A percentile compares a stretch with the other conserved stretches of the same genome.
These are phyloP conservation scores for Neurospora tetraspora DNA, from an alignment of 495 filamentous ascomycete species.

Conservation along the genomic window DNA sequence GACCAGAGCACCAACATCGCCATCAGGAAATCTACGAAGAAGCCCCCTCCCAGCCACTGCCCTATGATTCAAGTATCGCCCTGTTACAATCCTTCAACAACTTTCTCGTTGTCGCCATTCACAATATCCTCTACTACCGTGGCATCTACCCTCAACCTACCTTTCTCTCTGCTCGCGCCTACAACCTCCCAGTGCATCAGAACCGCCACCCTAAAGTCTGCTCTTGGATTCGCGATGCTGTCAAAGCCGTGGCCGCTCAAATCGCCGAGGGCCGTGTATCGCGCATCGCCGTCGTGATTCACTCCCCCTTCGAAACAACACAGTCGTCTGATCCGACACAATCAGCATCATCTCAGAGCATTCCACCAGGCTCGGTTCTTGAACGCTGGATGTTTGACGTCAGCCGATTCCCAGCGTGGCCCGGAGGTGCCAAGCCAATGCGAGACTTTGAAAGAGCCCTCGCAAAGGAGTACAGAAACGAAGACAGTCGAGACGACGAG, in stretches of 20 bases:
- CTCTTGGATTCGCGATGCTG: slow-evolving; percentile 78
- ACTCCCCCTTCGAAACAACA: slow-evolving; percentile 31
- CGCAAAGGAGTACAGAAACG: neutral
- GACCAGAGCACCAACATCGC: slow-evolving; percentile 37
- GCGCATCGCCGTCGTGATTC: slow-evolving; percentile 67
- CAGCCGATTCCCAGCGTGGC: slow-evolving; percentile 59
- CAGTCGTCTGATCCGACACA: neutral
- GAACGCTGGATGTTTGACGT: slow-evolving; percentile 88
- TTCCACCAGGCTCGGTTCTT: slow-evolving; percentile 35
- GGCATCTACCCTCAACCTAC: slow-evolving; percentile 69
- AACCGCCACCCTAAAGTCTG: slow-evolving; percentile 85
- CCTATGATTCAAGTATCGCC: neutral
- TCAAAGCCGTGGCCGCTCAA: slow-evolving; percentile 63
- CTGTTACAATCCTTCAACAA: slow-evolving; percentile 42
- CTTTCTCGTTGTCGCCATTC: slow-evolving; percentile 82
- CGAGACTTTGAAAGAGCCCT: slow-evolving; percentile 13
- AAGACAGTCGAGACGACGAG: slow-evolving; percentile 8
- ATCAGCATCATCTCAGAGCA: neutral
- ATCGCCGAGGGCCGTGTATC: slow-evolving; percentile 50
- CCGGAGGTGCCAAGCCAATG: slow-evolving; percentile 16
- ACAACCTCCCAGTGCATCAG: slow-evolving; percentile 84
- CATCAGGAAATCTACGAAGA: neutral
- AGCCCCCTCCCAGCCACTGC: neutral
- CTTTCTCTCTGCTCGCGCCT: slow-evolving; percentile 74
- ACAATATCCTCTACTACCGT: slow-evolving; percentile 88